A percentile compares a stretch with the other conserved stretches of the same genome.
Conservation (phyloP, 805 yeast genomes). For the Candida chauliodis region DNA sequence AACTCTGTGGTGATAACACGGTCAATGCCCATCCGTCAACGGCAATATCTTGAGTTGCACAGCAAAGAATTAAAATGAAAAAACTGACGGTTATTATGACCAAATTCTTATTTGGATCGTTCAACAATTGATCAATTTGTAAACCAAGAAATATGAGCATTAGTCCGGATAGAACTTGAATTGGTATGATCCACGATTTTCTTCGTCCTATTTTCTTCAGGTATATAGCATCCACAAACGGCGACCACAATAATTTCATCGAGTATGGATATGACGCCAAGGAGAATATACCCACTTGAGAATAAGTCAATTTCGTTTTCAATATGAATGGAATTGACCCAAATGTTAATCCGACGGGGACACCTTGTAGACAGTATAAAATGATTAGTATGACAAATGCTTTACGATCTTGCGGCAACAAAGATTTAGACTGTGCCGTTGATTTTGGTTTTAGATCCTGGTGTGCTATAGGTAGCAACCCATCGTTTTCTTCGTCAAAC, state of each 20-base stretch:
- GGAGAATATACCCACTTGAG: constrained; percentile 88
- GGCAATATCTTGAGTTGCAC: constrained; percentile 98
- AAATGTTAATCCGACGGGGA: constrained; percentile 93
- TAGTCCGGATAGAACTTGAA: constrained; percentile 75
- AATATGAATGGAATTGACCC: constrained; percentile 90
- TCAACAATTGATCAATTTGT: constrained; percentile 48
- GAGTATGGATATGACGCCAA: constrained; percentile 95
- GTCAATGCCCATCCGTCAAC: constrained; percentile 99
- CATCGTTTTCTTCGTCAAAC: constrained; percentile 32
- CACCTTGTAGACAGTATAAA: constrained; percentile 86
- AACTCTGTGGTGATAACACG: constrained; percentile 67
- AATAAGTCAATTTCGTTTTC: constrained; percentile 76
- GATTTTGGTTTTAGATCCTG: constrained; percentile 13
- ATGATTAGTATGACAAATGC: constrained; percentile 72
- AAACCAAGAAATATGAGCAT: constrained; percentile 65
- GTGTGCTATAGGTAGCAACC: constrained; percentile 28
- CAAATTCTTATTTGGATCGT: constrained; percentile 48
- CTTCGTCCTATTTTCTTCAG: constrained; percentile 69
- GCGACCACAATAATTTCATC: constrained; percentile 90
- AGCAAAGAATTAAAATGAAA: constrained; percentile 73
- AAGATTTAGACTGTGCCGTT: neutral
- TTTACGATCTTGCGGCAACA: constrained; percentile 50
- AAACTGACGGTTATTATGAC: constrained; percentile 63
- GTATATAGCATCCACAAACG: constrained; percentile 87
- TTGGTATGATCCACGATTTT: constrained; percentile 91